Base-by-base conservation (phyloP, 768 basidiomycete genomes). In the Phallus indusiatus region DNA sequence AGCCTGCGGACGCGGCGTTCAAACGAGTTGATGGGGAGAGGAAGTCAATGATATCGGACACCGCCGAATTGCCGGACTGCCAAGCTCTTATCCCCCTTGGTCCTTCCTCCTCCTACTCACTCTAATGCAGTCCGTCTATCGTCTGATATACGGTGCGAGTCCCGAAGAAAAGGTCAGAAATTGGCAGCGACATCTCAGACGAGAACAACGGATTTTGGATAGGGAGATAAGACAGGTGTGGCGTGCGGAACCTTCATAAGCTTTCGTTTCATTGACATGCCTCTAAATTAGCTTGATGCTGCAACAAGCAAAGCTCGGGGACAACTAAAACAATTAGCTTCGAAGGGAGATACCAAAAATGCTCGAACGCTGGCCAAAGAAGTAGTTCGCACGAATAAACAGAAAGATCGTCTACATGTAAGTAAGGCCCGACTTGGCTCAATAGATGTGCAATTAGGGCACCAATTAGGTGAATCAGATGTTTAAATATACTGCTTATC, bases 171-270 rank as follows among this genome's bases (percentile, higher is more conserved):
- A 82, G 67, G 87, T 98, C 12, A 82, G 88, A 54, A 80, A 81
- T 73, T 99, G 96, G 96, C 94, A 98, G 71, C 66, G 78, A 18
- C 93, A 90, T 72, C 75, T 99, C 56, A 86, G 90, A 55, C 72
- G 80, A 59, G 91, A 98, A 71, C 79, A 84, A 67, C 81, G 96
- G 22, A 78, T 80, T 61, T 73, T 99, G 59, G 96, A 99, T 63
- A 78, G 92, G 72, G 96, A 98, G 77, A 94, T 94, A 78, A 86
- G 86, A 77, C 90, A 95, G 86, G 94, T 95, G 74, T 73, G 83
- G 59, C n/a, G 11, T 33, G 4, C 35, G 12, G 11, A 24, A 18
- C 49, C 46, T 16, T 16, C 35, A 24, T 24, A 18, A 35, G 6
- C 10, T 49, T 14, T 22, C 2, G 24, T 11, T 16, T 24, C 22